Conservation (phyloP, 805 yeast species). For the Starmera pachycereana region DNA sequence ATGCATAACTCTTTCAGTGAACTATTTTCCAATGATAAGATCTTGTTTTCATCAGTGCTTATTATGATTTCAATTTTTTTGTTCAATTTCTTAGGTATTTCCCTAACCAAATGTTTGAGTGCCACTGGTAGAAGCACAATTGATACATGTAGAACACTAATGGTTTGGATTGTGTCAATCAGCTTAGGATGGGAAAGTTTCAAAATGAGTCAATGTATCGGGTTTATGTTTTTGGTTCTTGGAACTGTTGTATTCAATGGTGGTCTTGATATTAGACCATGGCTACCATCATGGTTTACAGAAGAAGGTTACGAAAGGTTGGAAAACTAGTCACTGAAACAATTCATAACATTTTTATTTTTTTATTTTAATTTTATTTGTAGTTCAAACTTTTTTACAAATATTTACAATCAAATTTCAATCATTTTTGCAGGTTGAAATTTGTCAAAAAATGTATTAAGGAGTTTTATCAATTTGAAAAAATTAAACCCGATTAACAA, state of each 20-base stretch:
- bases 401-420: no score
- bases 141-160: constrained; percentile 64
- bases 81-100: constrained; percentile 66
- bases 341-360: no score
- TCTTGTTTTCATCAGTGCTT: constrained; percentile 44
- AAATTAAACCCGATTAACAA: no score
- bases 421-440: no score
- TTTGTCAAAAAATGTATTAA: no score
- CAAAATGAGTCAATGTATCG: constrained; percentile 48
- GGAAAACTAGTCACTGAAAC: constrained; percentile 13
- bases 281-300: constrained; percentile 38
- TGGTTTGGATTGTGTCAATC: constrained; percentile 69
- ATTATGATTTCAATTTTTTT: constrained; percentile 65
- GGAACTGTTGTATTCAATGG: constrained; percentile 74
- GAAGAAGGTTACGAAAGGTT: constrained; percentile 19
- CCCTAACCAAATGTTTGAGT: constrained; percentile 52
- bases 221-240: constrained; percentile 51
- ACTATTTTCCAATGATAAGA: constrained; percentile 30
- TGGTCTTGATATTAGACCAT: constrained; percentile 43
- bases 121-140: constrained; percentile 76
- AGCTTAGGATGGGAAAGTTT: constrained; percentile 69
- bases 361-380: no score
- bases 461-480: not conserved
- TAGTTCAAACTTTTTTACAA: no score
- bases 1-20: constrained; percentile 38